These are phyloP conservation scores for Fraxinus latifolia DNA, from an alignment of 305 asterid species.

Conservation along the genomic window DNA sequence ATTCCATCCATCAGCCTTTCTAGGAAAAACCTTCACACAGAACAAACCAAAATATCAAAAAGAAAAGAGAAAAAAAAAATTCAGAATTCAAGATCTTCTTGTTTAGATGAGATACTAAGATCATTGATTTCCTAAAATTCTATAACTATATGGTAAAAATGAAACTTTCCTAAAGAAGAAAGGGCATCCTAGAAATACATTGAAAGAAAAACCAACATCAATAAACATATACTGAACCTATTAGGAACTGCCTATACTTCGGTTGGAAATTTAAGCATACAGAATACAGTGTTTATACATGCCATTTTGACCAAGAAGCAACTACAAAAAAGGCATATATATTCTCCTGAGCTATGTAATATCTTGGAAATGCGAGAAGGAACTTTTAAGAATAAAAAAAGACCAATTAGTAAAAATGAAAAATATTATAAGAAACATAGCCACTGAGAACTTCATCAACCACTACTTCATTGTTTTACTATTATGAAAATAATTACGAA, in stretches of 20 bases:
- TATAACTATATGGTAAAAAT: background rate
- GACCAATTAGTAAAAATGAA: background rate
- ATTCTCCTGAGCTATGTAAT: background rate
- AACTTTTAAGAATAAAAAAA: background rate
- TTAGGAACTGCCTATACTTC: background rate
- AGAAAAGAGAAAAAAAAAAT: background rate
- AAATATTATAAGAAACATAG: background rate
- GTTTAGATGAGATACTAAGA: background rate
- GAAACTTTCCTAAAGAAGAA: background rate
- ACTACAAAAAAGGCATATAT: background rate
- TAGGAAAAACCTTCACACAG: background rate
- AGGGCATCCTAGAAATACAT: background rate
- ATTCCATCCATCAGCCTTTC: background rate
- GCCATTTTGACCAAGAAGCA: background rate
- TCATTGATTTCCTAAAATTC: background rate
- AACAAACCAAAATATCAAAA: background rate
- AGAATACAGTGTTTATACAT: background rate
- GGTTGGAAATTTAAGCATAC: background rate
- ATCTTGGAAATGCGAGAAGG: background rate
- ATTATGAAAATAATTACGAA: background rate
- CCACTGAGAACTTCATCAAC: background rate
- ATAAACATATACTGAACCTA: background rate
- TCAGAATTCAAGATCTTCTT: background rate
- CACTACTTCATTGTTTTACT: background rate
- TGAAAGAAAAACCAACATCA: background rate